These are phyloP conservation scores for Talaromyces sp. DNA, from an alignment of 2,329 filamentous ascomycete genomes.

Conservation along the genomic window DNA sequence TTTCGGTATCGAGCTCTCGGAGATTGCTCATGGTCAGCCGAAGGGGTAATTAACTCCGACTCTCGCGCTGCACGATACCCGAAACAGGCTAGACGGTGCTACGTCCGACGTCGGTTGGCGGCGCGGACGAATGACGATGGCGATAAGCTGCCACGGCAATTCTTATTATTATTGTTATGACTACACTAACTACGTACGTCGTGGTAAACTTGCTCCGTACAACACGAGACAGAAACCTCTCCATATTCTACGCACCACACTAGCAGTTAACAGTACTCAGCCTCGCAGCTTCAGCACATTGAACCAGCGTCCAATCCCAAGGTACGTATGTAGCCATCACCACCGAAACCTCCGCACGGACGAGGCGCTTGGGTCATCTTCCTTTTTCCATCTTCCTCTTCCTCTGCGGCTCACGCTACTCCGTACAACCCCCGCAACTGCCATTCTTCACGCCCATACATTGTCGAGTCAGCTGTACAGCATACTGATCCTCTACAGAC, in stretches of 20 bases:
- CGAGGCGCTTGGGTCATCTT: not conserved
- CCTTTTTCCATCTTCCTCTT: not conserved
- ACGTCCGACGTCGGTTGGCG: conserved; percentile 10
- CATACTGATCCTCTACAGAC: conserved; percentile 8
- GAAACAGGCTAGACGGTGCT: not conserved
- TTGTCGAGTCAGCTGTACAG: not conserved
- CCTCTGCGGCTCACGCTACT: conserved; percentile 11
- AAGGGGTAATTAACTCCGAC: conserved; percentile 10
- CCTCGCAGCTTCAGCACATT: not conserved
- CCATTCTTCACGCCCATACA: not conserved
- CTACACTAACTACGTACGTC: not conserved
- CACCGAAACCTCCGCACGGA: not conserved
- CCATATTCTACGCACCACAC: not conserved
- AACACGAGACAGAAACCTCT: not conserved
- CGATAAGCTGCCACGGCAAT: not conserved
- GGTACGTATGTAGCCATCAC: not conserved
- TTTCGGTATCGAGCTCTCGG: not conserved
- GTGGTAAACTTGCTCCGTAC: not conserved
- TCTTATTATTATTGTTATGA: conserved; percentile 13
- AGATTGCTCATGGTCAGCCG: not conserved
- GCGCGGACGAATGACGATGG: conserved; percentile 1
- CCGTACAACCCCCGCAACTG: conserved; percentile 10
- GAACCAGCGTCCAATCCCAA: not conserved
- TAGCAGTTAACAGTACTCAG: not conserved
- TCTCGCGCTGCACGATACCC: not conserved